Base-by-base conservation (phyloP, 2,329 filamentous ascomycete genomes). In the Geosmithia morbida region DNA sequence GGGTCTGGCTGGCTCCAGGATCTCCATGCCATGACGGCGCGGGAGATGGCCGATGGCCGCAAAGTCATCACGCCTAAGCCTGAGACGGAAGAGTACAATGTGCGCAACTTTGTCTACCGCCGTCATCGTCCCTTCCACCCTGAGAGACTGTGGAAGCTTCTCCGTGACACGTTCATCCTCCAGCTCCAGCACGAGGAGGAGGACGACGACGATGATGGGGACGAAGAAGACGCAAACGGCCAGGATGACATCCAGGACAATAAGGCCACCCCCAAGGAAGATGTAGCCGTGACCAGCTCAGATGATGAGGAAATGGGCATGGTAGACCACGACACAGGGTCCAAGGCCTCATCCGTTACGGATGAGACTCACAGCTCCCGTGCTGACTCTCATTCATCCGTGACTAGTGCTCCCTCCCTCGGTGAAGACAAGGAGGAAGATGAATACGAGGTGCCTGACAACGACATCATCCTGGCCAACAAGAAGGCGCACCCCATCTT, bases 21-120 rank as follows among this genome's bases (percentile, higher is more conserved):
- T 53, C 61, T 87, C 30, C 79, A 84, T 48, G 79, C 77, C 51
- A 81, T 85, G 77, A 81, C 75, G 0, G 61, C 79, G 4, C 69
- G 76, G 26, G 73, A 79, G 55, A 75, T 78, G 64, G 64, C 69
- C 37, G 70, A 70, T 43, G 68, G 67, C 0, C 61, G 61, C 16
- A 75, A 76, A 22, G 70, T 72, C 2, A 57, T 81, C 45, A 79
- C 77, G 0, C 80, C 80, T 0, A 84, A 77, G 56, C 83, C 82
- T 0, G 82, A 86, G 62, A 85, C 81, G 0, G 69, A 85, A 48
- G 82, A 85, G 67, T 85, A 85, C 56, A 80, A 79, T 7, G 81
- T 87, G 11, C 73, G 77, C 37, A 86, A 77, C 56, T 85, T 85
- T 53, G 77, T 87, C 13, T 87, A 87, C 57, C 67, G 70, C 1